phyloP scores from a whole-genome alignment of 2,329 filamentous ascomycete species.

The Fusarium proliferatum region DNA sequence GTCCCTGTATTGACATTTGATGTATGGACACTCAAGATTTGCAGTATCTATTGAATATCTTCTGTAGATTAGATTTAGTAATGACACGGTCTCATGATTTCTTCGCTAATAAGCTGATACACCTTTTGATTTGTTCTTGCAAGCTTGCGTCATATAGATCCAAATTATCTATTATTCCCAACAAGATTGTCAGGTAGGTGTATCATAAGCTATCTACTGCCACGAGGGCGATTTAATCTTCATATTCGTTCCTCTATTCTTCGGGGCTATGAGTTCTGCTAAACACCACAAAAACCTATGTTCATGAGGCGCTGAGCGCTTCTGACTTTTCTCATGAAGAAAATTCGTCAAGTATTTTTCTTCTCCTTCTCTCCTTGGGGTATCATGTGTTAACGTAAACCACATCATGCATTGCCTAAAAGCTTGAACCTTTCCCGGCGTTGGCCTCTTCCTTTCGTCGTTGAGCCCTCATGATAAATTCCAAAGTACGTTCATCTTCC shows the following conservation, averaged over 20 bases:
- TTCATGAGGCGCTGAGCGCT: not conserved
- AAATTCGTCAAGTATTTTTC: not conserved
- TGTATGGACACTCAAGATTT: conserved; percentile 8
- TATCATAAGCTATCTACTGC: not conserved
- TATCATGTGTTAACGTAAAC: not conserved
- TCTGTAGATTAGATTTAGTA: conserved; percentile 32
- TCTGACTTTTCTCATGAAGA: not conserved
- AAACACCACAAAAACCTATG: not conserved
- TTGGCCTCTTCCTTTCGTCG: not conserved
- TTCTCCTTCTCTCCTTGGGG: too few relatives aligned
- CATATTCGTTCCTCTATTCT: not conserved
- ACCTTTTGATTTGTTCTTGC: too few relatives aligned
- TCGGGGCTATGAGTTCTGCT: not conserved
- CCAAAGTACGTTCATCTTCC: not conserved
- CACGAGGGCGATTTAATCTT: not conserved
- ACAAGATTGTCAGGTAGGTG: not conserved
- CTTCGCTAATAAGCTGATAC: not conserved
- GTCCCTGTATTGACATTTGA: conserved; percentile 19
- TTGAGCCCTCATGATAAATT: not conserved
- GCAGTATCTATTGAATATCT: conserved; percentile 19
- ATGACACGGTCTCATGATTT: conserved; percentile 27
- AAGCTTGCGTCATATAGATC: not conserved
- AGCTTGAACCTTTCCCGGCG: not conserved
- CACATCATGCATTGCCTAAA: not conserved
- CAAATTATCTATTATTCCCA: not conserved